Percentiles rank a stretch among this genome's conserved stretches.
Conservation (phyloP, 2,329 filamentous ascomycete species). For the Daldinia sp. region DNA sequence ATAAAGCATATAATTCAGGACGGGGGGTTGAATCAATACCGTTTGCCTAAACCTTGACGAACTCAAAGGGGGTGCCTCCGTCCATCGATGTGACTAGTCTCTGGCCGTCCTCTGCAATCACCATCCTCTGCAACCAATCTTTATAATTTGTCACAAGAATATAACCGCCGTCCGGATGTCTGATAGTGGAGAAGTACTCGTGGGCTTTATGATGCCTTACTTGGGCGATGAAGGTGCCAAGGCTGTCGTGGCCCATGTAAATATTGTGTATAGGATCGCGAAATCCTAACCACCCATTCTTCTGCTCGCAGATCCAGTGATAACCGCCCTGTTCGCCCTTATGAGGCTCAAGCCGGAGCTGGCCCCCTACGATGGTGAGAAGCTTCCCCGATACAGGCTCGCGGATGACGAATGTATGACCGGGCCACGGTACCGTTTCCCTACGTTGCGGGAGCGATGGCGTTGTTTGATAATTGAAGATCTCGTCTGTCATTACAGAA, state of each 20-base stretch:
- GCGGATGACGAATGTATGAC: constrained; percentile 22
- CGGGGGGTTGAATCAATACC: not conserved
- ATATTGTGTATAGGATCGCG: constrained; percentile 46
- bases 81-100: constrained; percentile 40
- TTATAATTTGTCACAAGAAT: constrained; percentile 44
- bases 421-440: constrained; percentile 16
- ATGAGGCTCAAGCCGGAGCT: constrained; percentile 12
- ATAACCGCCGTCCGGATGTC: constrained; percentile 47
- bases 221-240: constrained; percentile 36
- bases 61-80: constrained; percentile 47
- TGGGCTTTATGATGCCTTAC: constrained; percentile 39
- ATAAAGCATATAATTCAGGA: not conserved
- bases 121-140: constrained; percentile 45
- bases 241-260: constrained; percentile 47
- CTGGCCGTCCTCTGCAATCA: constrained; percentile 32
- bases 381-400: constrained; percentile 10
- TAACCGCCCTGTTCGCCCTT: constrained; percentile 36
- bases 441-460: not conserved
- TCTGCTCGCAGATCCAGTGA: constrained; percentile 51
- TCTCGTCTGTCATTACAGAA: not conserved
- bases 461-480: not conserved
- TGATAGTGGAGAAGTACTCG: constrained; percentile 46
- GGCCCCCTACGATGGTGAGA: constrained; percentile 16
- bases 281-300: constrained; percentile 51
- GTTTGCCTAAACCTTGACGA: constrained; percentile 22